Base-by-base conservation (phyloP, 768 basidiomycete genomes). In the Kwoniella sp. region DNA sequence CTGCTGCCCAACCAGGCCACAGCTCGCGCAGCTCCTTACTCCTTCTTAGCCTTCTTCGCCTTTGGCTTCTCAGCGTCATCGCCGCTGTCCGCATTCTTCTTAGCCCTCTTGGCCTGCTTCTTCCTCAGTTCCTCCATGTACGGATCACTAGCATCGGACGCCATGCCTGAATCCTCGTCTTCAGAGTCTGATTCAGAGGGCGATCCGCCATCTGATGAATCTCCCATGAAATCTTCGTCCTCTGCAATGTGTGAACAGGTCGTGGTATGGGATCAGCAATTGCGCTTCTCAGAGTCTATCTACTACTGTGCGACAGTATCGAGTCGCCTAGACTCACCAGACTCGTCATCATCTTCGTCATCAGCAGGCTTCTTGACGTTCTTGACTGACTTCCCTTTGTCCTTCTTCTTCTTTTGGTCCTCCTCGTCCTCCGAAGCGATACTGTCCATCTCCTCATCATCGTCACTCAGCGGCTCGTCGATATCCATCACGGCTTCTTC, bases 221-320 rank as follows among this genome's bases (percentile, higher is more conserved):
- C 92, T 8, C 88, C 93, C 66, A 88, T 82, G 86, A 98, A 98
- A 81, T 96, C 93, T 80, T 94, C 89, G 70, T 90, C 95, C 90
- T 82, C 83, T 81, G 69, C 28, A 22, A 29, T 34, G 8, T 11
- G 41, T 38, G 15, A 45, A 20, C 25, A 23, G 41, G n/a, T 29
- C 25, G 28, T 23, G 4, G n/a, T 3, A 22, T 25, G 0, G 9
- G 11, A 54, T 25, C 48, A n/a, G 45, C 23, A 23, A 65, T n/a
- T n/a, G n/a, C n/a, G n/a, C n/a, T n/a, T n/a, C n/a, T n/a, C n/a
- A n/a, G n/a, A n/a, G n/a, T 4, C 48, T 31, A 17, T 20, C 57
- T 13, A 28, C 61, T 38, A 28, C 23, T 22, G 60, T 38, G 5
- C n/a, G n/a, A n/a, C n/a, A n/a, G n/a, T n/a, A n/a, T n/a, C n/a